Base-by-base conservation (phyloP, 495 filamentous ascomycete species). In the Aspergillus funiculosus region DNA sequence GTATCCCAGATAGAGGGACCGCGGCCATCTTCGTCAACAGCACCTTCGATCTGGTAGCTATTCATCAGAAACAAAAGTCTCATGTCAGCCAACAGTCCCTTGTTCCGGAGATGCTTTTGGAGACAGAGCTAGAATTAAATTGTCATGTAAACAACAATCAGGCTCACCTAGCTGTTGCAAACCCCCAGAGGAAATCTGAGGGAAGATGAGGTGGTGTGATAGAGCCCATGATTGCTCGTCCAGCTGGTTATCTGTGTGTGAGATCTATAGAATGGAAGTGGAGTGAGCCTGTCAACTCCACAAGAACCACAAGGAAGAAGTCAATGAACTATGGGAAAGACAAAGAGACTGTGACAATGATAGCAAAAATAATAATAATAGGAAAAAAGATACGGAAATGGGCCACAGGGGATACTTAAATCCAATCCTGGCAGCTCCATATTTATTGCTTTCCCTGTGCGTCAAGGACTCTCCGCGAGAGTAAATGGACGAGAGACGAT, bases 1-100 rank as follows among this genome's bases (percentile, higher is more conserved):
- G 77, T 80, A 60, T 88, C 83, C 84, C 83, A 88, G 62, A 88
- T 87, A 25, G 82, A 83, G 30, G 81, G 78, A 24, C 78, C 81
- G 30, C 84, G 78, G 48, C 84, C 84, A 63, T 88, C 83, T 48
- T 75, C 75, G 25, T 79, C 64, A 13, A 69, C 68, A 8, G 77
- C 81, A 39, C 85, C 85, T 69, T 88, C 85, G 50, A 88, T 83
- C 60, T 89, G 85, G 69, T 86, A 87, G 51, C 82, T 85, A 53
- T 35, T 48, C 4, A n/a, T n/a, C n/a, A 24, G 20, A 31, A 30
- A 31, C 5, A 35, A 43, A 15, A 25, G 31, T 43, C 40, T 15
- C 11, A 20, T 17, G 18, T 52, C 32, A 52, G 50, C 43, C n/a
- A 34, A n/a, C 39, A 2, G 28, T 10, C 19, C n/a, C n/a, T n/a